These are phyloP conservation scores for Rutstroemia sp. DNA, from an alignment of 2,329 filamentous ascomycete species.

Conservation along the genomic window DNA sequence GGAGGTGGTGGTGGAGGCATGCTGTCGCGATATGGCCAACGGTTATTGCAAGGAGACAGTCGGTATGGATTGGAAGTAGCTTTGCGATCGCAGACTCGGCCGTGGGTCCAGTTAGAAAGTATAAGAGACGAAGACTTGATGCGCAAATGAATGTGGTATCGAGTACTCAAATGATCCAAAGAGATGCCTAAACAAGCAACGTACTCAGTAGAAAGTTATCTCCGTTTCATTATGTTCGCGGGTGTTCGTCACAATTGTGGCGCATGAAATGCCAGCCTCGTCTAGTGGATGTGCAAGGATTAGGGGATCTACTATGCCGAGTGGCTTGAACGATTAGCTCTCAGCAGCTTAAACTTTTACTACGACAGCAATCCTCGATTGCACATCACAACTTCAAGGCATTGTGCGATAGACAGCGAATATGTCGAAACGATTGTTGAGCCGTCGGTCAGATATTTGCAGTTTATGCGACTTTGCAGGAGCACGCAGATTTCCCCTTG, in stretches of 20 bases:
- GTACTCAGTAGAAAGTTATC: not conserved
- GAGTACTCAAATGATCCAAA: not conserved
- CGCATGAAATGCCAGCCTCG: constrained; percentile 11
- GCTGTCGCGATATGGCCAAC: not conserved
- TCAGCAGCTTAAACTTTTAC: no score
- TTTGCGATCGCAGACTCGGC: not conserved
- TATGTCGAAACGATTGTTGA: constrained; percentile 35
- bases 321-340: not conserved
- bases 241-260: constrained; percentile 14
- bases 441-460: constrained; percentile 33
- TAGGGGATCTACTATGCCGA: not conserved
- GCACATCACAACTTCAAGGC: constrained; percentile 5
- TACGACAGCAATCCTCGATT: constrained; percentile 5
- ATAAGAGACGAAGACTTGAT: not conserved
- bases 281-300: constrained; percentile 3
- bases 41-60: not conserved
- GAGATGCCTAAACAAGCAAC: not conserved
- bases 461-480: constrained; percentile 36
- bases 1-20: constrained; percentile 59
- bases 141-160: not conserved
- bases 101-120: not conserved
- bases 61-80: not conserved
- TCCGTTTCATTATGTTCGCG: constrained; percentile 3
- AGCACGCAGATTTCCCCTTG: constrained; percentile 10
- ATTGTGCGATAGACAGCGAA: not conserved